A percentile compares a stretch with the other conserved stretches of the same genome.
These are phyloP conservation scores for Syzygium jambos DNA, from an alignment of 345 rosid genomes.

Conservation along the genomic window DNA sequence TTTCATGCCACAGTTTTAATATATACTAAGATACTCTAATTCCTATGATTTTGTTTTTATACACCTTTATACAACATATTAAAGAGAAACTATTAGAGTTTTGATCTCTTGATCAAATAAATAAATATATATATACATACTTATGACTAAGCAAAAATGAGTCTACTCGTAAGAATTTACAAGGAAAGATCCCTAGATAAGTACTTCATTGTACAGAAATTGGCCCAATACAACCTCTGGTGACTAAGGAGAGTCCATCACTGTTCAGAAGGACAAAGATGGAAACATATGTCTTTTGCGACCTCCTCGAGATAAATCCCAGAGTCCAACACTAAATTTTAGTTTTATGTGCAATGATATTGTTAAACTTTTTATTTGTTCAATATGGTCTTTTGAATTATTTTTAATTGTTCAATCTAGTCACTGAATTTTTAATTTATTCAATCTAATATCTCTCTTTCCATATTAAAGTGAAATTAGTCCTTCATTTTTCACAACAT, in stretches of 20 bases:
- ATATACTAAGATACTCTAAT: neutral
- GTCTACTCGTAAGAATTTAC: neutral
- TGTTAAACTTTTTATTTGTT: neutral
- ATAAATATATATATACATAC: too few species aligned
- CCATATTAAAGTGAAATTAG: neutral
- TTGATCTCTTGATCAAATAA: neutral
- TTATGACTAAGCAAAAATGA: neutral
- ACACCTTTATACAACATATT: neutral
- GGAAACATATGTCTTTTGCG: neutral
- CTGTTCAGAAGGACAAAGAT: slow-evolving; percentile 1
- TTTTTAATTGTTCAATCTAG: neutral
- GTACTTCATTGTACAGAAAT: neutral
- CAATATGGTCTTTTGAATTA: neutral
- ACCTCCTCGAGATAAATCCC: neutral
- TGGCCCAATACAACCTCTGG: neutral
- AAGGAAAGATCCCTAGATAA: neutral
- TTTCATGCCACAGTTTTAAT: neutral
- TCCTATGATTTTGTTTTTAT: neutral
- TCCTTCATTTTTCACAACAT: neutral
- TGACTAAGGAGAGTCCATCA: neutral
- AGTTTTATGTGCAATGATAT: neutral
- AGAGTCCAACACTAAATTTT: neutral
- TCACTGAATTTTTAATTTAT: neutral
- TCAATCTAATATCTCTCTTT: neutral
- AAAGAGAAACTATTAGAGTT: neutral